These are phyloP conservation scores for Solanum hybrid DNA, from an alignment of 305 asterid species.

Conservation along the genomic window DNA sequence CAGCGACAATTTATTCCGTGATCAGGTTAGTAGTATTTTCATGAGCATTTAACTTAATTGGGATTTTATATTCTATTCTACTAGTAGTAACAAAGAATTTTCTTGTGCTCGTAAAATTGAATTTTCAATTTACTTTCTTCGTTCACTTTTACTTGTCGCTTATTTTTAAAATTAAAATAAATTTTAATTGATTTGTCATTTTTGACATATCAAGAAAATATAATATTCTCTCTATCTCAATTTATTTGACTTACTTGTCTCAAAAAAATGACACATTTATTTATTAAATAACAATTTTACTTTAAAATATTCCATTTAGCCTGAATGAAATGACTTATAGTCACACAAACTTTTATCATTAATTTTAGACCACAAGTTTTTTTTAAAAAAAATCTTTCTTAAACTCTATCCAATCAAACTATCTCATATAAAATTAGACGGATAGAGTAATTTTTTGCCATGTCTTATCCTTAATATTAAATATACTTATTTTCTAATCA, in stretches of 20 bases:
- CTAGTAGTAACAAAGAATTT: neutral
- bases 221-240: too few relatives aligned
- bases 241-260: too few relatives aligned
- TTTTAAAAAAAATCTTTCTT: too few relatives aligned
- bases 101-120: neutral
- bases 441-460: neutral
- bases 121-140: neutral
- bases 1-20: constrained; percentile 25
- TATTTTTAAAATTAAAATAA: too few relatives aligned
- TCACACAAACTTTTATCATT: too few relatives aligned
- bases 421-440: too few relatives aligned
- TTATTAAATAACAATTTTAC: too few relatives aligned
- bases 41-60: neutral
- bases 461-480: neutral
- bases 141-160: neutral
- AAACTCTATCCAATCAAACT: neutral
- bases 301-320: too few relatives aligned
- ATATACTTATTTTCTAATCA: too few relatives aligned
- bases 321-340: too few relatives aligned
- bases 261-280: neutral
- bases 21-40: constrained; percentile 35
- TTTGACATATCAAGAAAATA: too few relatives aligned
- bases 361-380: neutral
- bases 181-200: too few relatives aligned
- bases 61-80: neutral